phyloP scores from a whole-genome alignment of 208 protist genomes.

The Leishmania lainsoni region DNA sequence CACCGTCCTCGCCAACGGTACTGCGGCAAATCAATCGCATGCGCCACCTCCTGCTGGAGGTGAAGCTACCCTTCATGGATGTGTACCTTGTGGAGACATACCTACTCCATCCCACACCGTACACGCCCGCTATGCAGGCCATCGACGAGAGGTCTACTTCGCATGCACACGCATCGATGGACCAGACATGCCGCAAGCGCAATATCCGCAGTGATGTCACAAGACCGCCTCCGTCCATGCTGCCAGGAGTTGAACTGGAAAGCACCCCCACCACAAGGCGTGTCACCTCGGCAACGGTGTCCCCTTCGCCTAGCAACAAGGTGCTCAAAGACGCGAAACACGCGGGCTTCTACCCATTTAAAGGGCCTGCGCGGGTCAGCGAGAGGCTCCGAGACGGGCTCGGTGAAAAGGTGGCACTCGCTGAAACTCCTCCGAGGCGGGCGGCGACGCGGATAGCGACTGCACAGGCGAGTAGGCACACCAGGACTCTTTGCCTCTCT shows the following conservation, averaged over 20 bases:
- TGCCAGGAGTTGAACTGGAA: not conserved
- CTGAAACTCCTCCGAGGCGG: not conserved
- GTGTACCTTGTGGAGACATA: conserved; percentile 5
- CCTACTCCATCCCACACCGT: not conserved
- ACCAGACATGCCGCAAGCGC: not conserved
- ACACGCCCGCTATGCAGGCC: not conserved
- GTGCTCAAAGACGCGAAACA: not conserved
- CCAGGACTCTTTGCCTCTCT: not conserved
- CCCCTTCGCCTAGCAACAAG: not conserved
- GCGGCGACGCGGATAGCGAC: not conserved
- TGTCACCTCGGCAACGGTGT: not conserved
- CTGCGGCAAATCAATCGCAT: conserved; percentile 6
- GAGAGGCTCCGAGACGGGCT: not conserved
- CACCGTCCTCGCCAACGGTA: not conserved
- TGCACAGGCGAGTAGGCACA: not conserved
- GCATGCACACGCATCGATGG: not conserved
- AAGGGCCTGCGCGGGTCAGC: not conserved
- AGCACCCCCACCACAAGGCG: not conserved
- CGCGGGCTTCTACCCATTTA: not conserved
- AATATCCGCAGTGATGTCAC: not conserved
- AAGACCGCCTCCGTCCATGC: not conserved
- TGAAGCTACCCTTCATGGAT: conserved; percentile 26
- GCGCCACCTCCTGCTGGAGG: conserved; percentile 9
- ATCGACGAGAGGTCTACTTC: not conserved
- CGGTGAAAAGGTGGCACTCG: not conserved